A percentile compares a stretch with the other conserved stretches of the same genome.
Evolutionary conservation across 1,284 basidiomycete genomes (phyloP).

Genomic region (Violaceomyces palustris): DNA sequence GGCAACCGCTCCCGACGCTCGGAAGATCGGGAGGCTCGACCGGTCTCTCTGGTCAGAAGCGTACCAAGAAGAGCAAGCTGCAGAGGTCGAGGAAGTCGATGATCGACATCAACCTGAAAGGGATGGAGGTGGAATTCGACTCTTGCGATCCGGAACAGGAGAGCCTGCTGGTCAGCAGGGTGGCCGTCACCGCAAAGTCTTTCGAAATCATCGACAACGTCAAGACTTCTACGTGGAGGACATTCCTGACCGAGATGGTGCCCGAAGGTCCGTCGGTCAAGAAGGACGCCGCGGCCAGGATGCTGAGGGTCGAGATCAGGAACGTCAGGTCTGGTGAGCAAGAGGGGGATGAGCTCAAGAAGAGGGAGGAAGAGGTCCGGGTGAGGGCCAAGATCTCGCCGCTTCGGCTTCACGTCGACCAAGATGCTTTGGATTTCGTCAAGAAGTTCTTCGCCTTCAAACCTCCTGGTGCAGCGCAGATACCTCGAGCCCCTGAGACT

Average conservation of each 20-base stretch:
- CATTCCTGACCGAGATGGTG: constrained; percentile 68
- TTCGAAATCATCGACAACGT: constrained; percentile 93
- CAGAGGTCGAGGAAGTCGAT: constrained; percentile 72
- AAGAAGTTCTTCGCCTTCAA: constrained; percentile 93
- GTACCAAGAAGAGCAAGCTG: constrained; percentile 58
- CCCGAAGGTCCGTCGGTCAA: constrained; percentile 59
- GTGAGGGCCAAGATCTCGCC: constrained; percentile 62
- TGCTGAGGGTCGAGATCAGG: constrained; percentile 77
- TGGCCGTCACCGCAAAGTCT: constrained; percentile 53
- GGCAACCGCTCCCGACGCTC: constrained; percentile 36
- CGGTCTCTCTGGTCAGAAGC: no score
- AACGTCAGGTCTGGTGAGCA: constrained; percentile 53
- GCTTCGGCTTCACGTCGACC: constrained; percentile 86
- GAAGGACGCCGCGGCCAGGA: constrained; percentile 81
- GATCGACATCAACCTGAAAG: constrained; percentile 76
- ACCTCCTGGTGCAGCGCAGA: no score
- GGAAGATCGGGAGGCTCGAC: no score
- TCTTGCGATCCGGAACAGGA: constrained; percentile 11
- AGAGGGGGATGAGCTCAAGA: neutral
- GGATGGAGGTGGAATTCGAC: constrained; percentile 58
- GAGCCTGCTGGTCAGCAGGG: constrained; percentile 19
- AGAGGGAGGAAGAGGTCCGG: constrained; percentile 61
- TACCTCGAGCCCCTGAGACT: no score
- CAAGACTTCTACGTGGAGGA: constrained; percentile 96
- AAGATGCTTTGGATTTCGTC: constrained; percentile 95